phyloP scores from a whole-genome alignment of 768 basidiomycete genomes.

The Ramaria sp. region DNA sequence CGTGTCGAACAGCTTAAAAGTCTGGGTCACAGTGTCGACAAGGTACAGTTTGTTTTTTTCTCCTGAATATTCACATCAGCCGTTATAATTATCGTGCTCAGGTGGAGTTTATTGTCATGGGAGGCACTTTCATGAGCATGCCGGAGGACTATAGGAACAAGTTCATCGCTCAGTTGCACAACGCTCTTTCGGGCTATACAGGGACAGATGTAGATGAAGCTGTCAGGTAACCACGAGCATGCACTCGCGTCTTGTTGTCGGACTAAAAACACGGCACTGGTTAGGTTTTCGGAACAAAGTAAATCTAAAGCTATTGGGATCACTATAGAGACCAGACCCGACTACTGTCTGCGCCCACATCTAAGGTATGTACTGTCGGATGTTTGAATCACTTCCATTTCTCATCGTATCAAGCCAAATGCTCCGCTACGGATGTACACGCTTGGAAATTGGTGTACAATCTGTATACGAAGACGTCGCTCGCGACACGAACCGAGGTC shows the following conservation, averaged over 20 bases:
- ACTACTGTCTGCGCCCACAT: slow-evolving; percentile 96
- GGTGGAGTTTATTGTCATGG: slow-evolving; percentile 94
- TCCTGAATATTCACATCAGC: background rate
- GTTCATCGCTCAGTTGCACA: slow-evolving; percentile 93
- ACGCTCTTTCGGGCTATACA: slow-evolving; percentile 91
- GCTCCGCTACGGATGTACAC: slow-evolving; percentile 97
- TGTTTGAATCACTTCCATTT: background rate
- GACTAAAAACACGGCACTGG: background rate
- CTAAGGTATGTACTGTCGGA: slow-evolving; percentile 45
- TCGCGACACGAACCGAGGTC: slow-evolving; percentile 95
- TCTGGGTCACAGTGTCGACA: slow-evolving; percentile 95
- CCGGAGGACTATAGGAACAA: slow-evolving; percentile 90
- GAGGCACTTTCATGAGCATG: slow-evolving; percentile 99
- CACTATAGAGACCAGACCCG: slow-evolving; percentile 96
- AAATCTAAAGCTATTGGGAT: slow-evolving; percentile 99
- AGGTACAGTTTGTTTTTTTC: slow-evolving; percentile 41
- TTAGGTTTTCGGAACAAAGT: slow-evolving; percentile 90
- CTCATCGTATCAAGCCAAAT: slow-evolving; percentile 57
- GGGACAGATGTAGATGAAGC: slow-evolving; percentile 93
- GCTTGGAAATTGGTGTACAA: slow-evolving; percentile 97
- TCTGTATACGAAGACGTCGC: slow-evolving; percentile 99
- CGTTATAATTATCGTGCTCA: slow-evolving; percentile 16
- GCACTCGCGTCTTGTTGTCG: background rate
- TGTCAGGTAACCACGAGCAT: slow-evolving; percentile 45
- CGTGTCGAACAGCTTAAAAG: slow-evolving; percentile 92